A percentile compares a stretch with the other conserved stretches of the same genome.
phyloP scores from a whole-genome alignment of 2,329 filamentous ascomycete species.

The Pseudogymnoascus sp. region DNA sequence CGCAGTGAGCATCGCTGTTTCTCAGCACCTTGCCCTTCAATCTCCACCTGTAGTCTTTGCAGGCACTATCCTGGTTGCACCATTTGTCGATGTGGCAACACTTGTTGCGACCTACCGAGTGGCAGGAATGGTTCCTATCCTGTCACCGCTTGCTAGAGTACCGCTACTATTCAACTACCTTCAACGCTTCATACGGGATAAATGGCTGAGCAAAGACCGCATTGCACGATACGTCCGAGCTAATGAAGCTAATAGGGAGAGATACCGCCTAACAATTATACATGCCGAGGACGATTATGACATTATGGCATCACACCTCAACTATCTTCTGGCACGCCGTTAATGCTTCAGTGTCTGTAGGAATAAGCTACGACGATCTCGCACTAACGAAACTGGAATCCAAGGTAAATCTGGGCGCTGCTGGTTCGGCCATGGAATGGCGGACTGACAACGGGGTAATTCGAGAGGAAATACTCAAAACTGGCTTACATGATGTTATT shows the following conservation, averaged over 20 bases:
- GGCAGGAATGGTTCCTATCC: conserved; percentile 41
- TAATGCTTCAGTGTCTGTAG: too few species aligned
- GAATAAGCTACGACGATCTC: too few species aligned
- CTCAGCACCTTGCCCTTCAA: conserved; percentile 26
- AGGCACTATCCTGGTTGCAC: conserved; percentile 42
- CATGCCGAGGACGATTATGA: too few species aligned
- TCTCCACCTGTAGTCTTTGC: conserved; percentile 39
- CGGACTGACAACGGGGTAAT: too few species aligned
- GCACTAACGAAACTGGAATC: too few species aligned
- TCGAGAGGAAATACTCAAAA: too few species aligned
- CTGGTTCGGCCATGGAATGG: too few species aligned
- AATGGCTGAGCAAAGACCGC: conserved; percentile 43
- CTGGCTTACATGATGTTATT: too few species aligned
- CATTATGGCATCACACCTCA: too few species aligned
- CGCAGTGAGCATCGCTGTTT: conserved; percentile 27
- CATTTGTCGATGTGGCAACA: neutral
- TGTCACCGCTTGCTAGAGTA: conserved; percentile 42
- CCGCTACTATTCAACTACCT: conserved; percentile 39
- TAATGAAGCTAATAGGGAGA: conserved; percentile 13
- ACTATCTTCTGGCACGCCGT: too few species aligned
- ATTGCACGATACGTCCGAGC: conserved; percentile 37
- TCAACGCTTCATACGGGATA: conserved; percentile 38
- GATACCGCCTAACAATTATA: conserved; percentile 26
- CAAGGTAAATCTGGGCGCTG: too few species aligned
- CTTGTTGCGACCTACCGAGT: neutral